Evolutionary conservation across 2,329 filamentous ascomycete species (phyloP).

Genomic region (Fonsecaea erecta): DNA sequence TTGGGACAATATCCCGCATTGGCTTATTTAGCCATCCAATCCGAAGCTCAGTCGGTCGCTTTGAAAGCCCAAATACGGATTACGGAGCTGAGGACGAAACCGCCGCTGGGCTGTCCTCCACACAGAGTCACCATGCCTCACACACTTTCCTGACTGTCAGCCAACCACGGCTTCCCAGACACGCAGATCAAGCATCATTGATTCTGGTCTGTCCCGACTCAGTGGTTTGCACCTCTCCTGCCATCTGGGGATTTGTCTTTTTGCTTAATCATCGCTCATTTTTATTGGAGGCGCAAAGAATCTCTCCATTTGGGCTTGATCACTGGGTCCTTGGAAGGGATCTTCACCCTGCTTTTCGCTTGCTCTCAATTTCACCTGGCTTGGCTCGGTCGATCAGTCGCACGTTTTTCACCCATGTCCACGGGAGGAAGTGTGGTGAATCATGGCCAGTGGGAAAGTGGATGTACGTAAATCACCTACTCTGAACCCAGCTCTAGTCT

Average conservation of each 20-base stretch:
- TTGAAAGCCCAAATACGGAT: not conserved
- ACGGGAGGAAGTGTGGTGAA: not conserved
- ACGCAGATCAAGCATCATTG: not conserved
- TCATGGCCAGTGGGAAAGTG: not conserved
- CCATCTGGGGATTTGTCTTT: not conserved
- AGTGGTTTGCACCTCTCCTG: not conserved
- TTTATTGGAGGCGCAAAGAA: not conserved
- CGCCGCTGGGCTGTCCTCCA: not conserved
- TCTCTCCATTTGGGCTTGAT: not conserved
- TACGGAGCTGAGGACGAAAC: not conserved
- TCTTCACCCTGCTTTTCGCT: slow-evolving; percentile 9
- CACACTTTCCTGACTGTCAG: not conserved
- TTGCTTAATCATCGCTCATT: not conserved
- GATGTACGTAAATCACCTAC: not conserved
- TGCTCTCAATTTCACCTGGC: not conserved
- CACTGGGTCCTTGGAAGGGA: slow-evolving; percentile 5
- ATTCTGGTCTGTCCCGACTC: not conserved
- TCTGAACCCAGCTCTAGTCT: too few species aligned
- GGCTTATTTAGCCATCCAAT: slow-evolving; percentile 4
- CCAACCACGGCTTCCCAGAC: not conserved
- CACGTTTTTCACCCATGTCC: slow-evolving; percentile 4
- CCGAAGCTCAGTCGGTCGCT: not conserved
- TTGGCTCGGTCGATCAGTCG: slow-evolving; percentile 15
- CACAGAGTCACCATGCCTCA: not conserved
- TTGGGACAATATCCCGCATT: slow-evolving; percentile 6